A percentile compares a stretch with the other conserved stretches of the same genome.
Evolutionary conservation across 768 basidiomycete genomes (phyloP).

Genomic region (Tulasnella sp.): DNA sequence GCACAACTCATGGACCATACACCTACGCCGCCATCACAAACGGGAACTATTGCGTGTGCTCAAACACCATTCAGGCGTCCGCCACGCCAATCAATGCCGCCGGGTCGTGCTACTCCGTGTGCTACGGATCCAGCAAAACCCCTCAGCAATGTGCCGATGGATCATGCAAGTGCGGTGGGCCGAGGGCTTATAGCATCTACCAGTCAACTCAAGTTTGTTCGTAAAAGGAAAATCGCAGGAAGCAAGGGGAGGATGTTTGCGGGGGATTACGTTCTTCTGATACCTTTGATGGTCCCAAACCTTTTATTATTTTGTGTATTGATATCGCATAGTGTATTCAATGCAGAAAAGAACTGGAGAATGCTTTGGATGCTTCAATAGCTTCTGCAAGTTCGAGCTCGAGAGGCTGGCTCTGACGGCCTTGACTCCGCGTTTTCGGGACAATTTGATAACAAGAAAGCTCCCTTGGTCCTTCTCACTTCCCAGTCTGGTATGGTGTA

Average conservation of each 20-base stretch:
- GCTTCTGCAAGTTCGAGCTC: too few species aligned
- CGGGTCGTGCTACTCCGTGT: neutral
- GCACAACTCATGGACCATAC: neutral
- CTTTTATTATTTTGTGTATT: too few species aligned
- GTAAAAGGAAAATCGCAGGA: neutral
- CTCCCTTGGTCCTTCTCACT: too few species aligned
- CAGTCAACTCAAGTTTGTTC: neutral
- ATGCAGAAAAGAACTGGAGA: too few species aligned
- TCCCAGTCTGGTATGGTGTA: too few species aligned
- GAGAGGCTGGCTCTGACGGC: too few species aligned
- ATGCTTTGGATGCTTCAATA: too few species aligned
- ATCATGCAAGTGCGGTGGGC: conserved; percentile 1
- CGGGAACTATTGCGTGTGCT: neutral
- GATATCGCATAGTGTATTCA: too few species aligned
- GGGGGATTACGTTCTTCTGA: too few species aligned
- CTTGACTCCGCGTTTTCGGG: too few species aligned
- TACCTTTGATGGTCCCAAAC: too few species aligned
- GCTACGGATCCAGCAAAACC: neutral
- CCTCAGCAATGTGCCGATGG: neutral
- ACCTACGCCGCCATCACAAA: neutral
- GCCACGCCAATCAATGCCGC: neutral
- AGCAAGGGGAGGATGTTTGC: neutral
- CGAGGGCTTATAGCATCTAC: neutral
- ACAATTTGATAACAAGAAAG: too few species aligned
- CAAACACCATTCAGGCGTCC: neutral